phyloP scores from a whole-genome alignment of 1,284 basidiomycete genomes.

The Ganoderma resinaceum region DNA sequence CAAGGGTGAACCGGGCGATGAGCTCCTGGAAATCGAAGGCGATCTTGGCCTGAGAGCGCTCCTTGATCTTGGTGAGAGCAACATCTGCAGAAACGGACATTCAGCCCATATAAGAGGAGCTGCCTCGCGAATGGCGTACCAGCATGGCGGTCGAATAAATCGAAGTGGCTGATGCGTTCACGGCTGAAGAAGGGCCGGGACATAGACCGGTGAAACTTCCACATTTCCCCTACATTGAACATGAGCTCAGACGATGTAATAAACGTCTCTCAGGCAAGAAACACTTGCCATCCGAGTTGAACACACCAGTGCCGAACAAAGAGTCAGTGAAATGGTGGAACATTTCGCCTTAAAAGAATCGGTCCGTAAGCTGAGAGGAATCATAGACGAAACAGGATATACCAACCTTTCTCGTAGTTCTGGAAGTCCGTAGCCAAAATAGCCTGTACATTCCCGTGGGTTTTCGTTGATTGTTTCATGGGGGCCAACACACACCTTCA shows the following conservation, averaged over 20 bases:
- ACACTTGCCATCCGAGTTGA: constrained; percentile 51
- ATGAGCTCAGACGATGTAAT: background rate
- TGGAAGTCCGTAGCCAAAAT: constrained; percentile 51
- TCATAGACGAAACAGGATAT: background rate
- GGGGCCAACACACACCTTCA: constrained; percentile 18
- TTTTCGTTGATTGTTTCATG: background rate
- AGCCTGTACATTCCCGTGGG: constrained; percentile 31
- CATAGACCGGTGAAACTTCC: constrained; percentile 56
- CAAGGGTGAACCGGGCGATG: constrained; percentile 72
- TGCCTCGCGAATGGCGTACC: constrained; percentile 24
- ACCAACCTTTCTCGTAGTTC: constrained; percentile 50
- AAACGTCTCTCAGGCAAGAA: background rate
- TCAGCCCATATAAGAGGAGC: background rate
- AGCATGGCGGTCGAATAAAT: constrained; percentile 52
- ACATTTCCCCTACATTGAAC: constrained; percentile 43
- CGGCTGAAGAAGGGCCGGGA: constrained; percentile 44
- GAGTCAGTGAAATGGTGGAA: constrained; percentile 37
- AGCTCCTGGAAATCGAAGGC: constrained; percentile 66
- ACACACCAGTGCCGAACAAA: constrained; percentile 53
- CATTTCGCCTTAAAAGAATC: constrained; percentile 12
- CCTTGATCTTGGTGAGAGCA: constrained; percentile 43
- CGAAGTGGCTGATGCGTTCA: constrained; percentile 51
- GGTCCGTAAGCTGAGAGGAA: background rate
- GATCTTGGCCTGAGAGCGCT: constrained; percentile 41
- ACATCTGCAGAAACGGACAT: constrained; percentile 30